Conservation (phyloP, 331 rosid species). For the Quercus phellos region DNA sequence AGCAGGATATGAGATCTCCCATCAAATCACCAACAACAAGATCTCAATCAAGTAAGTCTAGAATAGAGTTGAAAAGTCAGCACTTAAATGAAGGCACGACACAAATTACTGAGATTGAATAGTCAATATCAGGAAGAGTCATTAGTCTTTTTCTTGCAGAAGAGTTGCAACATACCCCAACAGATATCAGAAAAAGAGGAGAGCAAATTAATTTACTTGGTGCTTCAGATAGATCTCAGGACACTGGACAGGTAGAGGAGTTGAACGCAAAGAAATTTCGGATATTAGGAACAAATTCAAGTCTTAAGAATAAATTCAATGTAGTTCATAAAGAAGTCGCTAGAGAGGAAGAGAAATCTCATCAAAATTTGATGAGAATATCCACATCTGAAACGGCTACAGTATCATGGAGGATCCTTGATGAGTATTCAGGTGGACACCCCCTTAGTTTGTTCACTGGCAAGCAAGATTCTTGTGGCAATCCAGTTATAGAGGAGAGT, state of each 20-base stretch:
- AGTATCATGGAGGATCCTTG: slow-evolving; percentile 21
- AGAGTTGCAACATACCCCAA: slow-evolving; percentile 15
- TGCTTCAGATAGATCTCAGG: slow-evolving; percentile 10
- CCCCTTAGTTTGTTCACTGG: slow-evolving; percentile 5
- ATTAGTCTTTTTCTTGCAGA: slow-evolving; percentile 11
- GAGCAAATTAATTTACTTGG: slow-evolving; percentile 13
- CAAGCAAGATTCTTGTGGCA: slow-evolving; percentile 18
- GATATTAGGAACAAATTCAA: slow-evolving; percentile 13
- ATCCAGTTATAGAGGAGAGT: slow-evolving; percentile 18
- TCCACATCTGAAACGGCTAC: slow-evolving; percentile 20
- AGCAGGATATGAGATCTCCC: slow-evolving; percentile 55
- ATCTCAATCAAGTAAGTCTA: slow-evolving; percentile 20
- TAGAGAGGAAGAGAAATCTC: slow-evolving; percentile 28
- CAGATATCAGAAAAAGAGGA: slow-evolving; percentile 11
- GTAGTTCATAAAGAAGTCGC: slow-evolving; percentile 12
- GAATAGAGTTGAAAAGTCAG: slow-evolving; percentile 19
- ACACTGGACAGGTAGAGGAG: slow-evolving; percentile 18
- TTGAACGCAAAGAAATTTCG: slow-evolving; percentile 6
- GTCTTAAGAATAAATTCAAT: slow-evolving; percentile 19
- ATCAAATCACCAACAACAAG: slow-evolving; percentile 42
- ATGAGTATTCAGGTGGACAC: slow-evolving; percentile 20
- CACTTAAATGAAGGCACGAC: slow-evolving; percentile 20
- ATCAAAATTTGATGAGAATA: slow-evolving; percentile 16
- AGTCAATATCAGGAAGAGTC: slow-evolving; percentile 10
- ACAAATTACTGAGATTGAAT: slow-evolving; percentile 7